Evolutionary conservation across 345 rosid species (phyloP).

Genomic region (Raphanus sativus): DNA sequence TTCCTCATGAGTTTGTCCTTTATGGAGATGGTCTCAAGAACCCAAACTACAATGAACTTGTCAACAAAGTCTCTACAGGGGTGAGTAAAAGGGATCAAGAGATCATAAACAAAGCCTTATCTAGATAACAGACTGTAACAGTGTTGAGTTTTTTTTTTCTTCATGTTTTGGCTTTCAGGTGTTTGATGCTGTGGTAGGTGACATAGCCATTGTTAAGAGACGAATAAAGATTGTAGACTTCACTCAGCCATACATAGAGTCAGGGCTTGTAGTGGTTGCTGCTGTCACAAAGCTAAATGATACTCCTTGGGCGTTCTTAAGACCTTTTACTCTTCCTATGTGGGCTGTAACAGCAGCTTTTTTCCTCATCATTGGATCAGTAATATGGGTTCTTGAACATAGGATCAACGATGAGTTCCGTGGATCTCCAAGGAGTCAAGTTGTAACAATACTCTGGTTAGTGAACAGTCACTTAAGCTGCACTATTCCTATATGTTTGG

Average conservation of each 20-base stretch:
- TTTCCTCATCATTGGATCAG: background rate
- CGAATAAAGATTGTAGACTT: background rate
- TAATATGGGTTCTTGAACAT: background rate
- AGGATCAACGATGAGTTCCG: background rate
- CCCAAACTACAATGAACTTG: background rate
- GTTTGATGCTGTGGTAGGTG: background rate
- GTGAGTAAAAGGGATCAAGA: background rate
- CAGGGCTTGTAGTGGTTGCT: conserved; percentile 3
- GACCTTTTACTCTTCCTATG: background rate
- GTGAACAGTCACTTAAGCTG: background rate
- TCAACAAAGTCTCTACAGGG: background rate
- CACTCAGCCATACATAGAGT: conserved; percentile 2
- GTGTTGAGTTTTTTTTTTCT: background rate
- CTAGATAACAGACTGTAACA: background rate
- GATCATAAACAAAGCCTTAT: background rate
- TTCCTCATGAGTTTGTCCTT: background rate
- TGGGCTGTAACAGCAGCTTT: background rate
- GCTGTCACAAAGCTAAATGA: background rate
- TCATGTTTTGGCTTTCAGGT: background rate
- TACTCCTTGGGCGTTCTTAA: background rate
- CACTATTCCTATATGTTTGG: background rate
- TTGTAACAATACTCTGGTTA: background rate
- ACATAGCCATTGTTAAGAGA: background rate
- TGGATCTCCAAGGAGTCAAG: background rate
- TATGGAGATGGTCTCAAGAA: background rate